These are phyloP conservation scores for Ascochyta koolunga DNA, from an alignment of 2,329 filamentous ascomycete species.

Conservation along the genomic window DNA sequence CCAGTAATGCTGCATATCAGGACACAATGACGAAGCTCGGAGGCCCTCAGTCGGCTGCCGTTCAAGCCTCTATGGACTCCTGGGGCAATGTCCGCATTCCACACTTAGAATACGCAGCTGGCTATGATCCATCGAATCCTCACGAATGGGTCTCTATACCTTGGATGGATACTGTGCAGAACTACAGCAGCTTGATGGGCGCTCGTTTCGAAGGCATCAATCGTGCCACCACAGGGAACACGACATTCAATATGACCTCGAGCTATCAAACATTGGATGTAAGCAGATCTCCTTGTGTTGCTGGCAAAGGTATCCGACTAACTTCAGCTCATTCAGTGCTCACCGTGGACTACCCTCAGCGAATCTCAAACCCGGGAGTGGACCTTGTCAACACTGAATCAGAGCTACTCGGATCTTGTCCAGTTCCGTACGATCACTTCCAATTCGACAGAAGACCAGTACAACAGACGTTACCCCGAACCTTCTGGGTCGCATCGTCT, in stretches of 20 bases:
- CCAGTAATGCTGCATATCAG: neutral
- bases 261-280: conserved; percentile 4
- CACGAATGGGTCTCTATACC: conserved; percentile 4
- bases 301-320: neutral
- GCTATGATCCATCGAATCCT: neutral
- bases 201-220: conserved; percentile 12
- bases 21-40: conserved; percentile 2
- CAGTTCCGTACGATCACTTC: neutral
- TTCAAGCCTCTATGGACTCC: conserved; percentile 8
- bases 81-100: conserved; percentile 17
- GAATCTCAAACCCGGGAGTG: neutral
- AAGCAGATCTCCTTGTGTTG: neutral
- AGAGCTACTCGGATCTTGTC: neutral
- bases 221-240: conserved; percentile 10
- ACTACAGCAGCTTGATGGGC: conserved; percentile 16
- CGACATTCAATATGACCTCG: neutral
- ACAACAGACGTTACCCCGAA: neutral
- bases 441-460: neutral
- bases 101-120: conserved; percentile 1
- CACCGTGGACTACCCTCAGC: neutral
- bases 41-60: conserved; percentile 7
- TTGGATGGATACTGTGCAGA: conserved; percentile 7
- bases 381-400: neutral
- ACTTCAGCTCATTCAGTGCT: neutral
- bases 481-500: neutral